Evolutionary conservation across 2,329 filamentous ascomycete genomes (phyloP), one percentile per base, ranked within the genome.

Genomic region (Pseudonectria foliicola): DNA sequence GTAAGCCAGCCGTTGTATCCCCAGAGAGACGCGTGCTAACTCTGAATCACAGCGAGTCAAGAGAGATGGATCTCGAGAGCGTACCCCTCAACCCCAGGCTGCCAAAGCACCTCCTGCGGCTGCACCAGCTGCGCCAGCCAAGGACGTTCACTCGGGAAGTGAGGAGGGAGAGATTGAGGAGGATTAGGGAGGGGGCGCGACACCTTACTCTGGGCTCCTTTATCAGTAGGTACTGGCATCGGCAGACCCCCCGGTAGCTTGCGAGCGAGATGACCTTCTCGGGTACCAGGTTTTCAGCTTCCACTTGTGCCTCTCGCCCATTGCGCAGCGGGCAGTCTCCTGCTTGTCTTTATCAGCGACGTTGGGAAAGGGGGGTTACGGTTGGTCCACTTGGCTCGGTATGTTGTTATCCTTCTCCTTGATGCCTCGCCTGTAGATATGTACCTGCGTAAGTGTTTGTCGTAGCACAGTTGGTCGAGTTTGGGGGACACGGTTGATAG

Each of bases 121-220:
- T 15, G 33, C 39, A 10, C 27, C 41, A 14, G 30, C 39, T n/a
- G 35, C 38, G 15, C 47, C 58, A 11, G 52, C 50, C 25, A 66
- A 66, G 52, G 79, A 84, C 45, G 68, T 77, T 33, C 67, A 71
- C 31, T 75, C 71, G 39, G 92, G 92, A 34, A 95, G 89, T 55
- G 92, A 98, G 64, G 92, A 98, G 63, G 92, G 92, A 34, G 92
- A 98, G 67, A 96, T 98, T 51, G 92, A 95, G 62, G 89, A 96
- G 68, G 75, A 79, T 49, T 77, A 66, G 34, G 39, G 29, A 66
- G 34, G 39, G 29, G 28, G 24, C 37, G 31, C 28, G 34, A 23
- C 13, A 27, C 30, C 33, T 35, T 27, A 21, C 27, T 29, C 29
- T 36, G 33, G 30, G 29, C 37, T 34, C 38, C 42, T 26, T 44